Evolutionary conservation across 306 rosid species (phyloP).

Genomic region (Cucumis melo): DNA sequence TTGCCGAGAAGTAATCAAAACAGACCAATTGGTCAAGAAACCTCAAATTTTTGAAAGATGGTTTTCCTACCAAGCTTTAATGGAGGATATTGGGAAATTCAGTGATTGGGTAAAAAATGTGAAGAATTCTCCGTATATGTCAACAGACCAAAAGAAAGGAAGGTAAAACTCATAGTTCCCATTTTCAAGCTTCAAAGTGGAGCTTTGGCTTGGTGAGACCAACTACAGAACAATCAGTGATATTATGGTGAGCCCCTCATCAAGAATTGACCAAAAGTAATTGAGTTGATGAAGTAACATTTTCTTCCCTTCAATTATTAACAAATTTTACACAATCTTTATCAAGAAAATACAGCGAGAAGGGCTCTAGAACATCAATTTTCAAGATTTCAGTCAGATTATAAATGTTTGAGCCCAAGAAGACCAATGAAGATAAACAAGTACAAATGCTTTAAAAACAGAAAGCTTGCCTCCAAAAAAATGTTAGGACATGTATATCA

Average conservation of each 20-base stretch:
- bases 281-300: not conserved
- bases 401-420: not conserved
- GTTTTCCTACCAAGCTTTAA: no score
- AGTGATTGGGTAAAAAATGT: no score
- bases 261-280: not conserved
- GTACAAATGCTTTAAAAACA: not conserved
- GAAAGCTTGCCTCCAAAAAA: not conserved
- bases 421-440: not conserved
- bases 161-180: no score
- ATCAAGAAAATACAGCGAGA: not conserved
- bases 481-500: not conserved
- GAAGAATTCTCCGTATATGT: no score
- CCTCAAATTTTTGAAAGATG: no score
- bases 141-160: no score
- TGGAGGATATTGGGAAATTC: no score
- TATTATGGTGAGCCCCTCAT: not conserved
- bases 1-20: no score
- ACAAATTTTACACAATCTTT: not conserved
- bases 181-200: not conserved
- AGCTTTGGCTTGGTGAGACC: not conserved
- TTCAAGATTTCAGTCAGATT: not conserved
- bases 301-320: not conserved
- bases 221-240: not conserved
- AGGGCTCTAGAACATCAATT: not conserved
- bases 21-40: no score